A percentile compares a stretch with the other conserved stretches of the same genome.
These are phyloP conservation scores for Nannochloropsis granulata DNA, from an alignment of 108 stramenopile genomes.

Conservation along the genomic window DNA sequence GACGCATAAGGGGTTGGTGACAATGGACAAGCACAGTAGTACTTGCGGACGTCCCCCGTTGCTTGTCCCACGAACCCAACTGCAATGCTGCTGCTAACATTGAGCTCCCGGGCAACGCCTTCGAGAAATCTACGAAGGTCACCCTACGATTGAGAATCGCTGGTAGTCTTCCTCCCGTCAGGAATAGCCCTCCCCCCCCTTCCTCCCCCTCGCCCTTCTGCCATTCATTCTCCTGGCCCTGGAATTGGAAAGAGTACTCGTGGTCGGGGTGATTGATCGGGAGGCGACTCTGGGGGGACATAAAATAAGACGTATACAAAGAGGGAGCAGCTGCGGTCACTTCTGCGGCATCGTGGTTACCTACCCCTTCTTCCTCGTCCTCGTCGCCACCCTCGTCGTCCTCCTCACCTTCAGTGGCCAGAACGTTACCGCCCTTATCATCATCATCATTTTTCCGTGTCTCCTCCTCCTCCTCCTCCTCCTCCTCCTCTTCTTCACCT, in stretches of 20 bases:
- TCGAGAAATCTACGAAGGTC: not conserved
- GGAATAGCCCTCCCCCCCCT: not conserved
- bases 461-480: not conserved
- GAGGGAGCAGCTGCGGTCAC: not conserved
- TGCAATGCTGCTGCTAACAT: not conserved
- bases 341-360: not conserved
- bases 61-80: not conserved
- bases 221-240: not conserved
- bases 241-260: not conserved
- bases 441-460: not conserved
- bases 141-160: not conserved
- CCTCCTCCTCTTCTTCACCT: not conserved
- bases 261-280: not conserved
- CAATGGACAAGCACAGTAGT: not conserved
- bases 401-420: not conserved
- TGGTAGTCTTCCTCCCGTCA: not conserved
- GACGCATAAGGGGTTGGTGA: not conserved
- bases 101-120: not conserved
- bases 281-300: not conserved
- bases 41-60: not conserved
- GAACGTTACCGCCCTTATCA: not conserved
- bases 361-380: not conserved
- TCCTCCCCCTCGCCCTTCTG: not conserved
- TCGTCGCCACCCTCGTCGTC: not conserved
- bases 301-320: not conserved